Evolutionary conservation across 2,329 filamentous ascomycete species (phyloP).

Genomic region (Arthroderma uncinatum): DNA sequence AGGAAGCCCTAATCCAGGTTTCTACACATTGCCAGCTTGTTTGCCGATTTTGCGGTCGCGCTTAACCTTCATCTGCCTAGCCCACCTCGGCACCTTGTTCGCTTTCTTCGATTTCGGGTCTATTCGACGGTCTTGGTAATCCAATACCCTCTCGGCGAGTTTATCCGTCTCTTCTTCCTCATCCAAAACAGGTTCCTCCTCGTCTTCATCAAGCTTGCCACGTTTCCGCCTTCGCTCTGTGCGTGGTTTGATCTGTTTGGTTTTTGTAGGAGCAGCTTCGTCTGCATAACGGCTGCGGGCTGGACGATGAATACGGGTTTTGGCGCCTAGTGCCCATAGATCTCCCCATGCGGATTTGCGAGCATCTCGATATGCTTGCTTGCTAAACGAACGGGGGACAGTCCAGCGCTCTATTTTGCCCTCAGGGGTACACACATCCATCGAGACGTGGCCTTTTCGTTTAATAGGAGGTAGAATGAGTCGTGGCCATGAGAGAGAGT

Average conservation of each 20-base stretch:
- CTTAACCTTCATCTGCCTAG: neutral
- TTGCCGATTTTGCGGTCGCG: neutral
- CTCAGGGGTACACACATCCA: constrained; percentile 81
- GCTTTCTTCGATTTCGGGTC: neutral
- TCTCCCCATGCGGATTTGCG: constrained; percentile 87
- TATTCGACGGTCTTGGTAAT: neutral
- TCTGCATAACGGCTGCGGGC: constrained; percentile 13
- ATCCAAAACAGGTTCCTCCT: neutral
- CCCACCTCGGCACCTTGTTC: neutral
- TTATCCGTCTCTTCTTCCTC: neutral
- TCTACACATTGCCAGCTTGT: neutral
- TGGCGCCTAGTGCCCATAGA: constrained; percentile 88
- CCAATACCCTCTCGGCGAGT: neutral
- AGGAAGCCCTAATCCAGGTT: neutral
- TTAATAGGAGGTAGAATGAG: constrained; percentile 73
- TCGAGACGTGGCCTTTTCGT: constrained; percentile 70
- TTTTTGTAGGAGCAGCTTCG: neutral
- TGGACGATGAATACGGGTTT: constrained; percentile 57
- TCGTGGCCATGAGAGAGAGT: constrained; percentile 64
- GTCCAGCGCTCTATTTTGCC: constrained; percentile 89
- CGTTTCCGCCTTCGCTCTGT: neutral
- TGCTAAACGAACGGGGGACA: constrained; percentile 68
- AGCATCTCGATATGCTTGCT: constrained; percentile 79
- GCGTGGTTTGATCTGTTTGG: neutral
- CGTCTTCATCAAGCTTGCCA: neutral